Evolutionary conservation across 169 alveolate genomes (phyloP), one percentile per base, ranked within the genome.

Genomic region (Perkinsus marinus): DNA sequence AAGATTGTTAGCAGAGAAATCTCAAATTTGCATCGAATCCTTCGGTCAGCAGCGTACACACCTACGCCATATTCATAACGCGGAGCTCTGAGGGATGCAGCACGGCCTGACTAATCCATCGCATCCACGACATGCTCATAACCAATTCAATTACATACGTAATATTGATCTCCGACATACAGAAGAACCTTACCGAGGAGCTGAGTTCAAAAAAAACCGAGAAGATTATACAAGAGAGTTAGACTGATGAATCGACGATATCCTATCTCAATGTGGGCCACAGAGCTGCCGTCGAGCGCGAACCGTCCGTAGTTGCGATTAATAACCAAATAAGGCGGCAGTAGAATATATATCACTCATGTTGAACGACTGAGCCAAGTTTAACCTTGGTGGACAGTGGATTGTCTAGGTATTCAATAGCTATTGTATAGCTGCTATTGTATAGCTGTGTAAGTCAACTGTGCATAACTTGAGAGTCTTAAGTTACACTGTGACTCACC

Each of bases 61-160:
- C 68, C 90, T 30, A 93, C 93, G 68, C 19, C 26, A 68, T 91
- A 92, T 19, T 36, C 91, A 19, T 39, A 38, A 19, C 34, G 47
- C 0, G 89, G 89, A 26, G 92, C 92, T 38, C 89, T 69, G 47
- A 46, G 39, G 91, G 69, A 92, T 0, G 69, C 92, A 10, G 39
- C 92, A 46, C 79, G 89, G 89, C 92, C 93, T 19, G 94, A 79
- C 94, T 93, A 93, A 0, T 79, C 92, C 92, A 93, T 46, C 68
- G 57, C 90, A 43, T 89, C 34, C 37, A 91, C 41, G 92, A 93
- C 91, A 30, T 68, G 90, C 92, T 91, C 91, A 91, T 93, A 91
- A 19, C 94, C 94, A n/a, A 93, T 91, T 96, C 97, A 95, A 93
- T 95, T 95, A 94, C 97, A 95, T 90, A 95, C 93, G 95, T 94